Percentiles rank a stretch among this genome's conserved stretches.
Conservation (phyloP, 257 asterid species). For the Fraxinus anomala region DNA sequence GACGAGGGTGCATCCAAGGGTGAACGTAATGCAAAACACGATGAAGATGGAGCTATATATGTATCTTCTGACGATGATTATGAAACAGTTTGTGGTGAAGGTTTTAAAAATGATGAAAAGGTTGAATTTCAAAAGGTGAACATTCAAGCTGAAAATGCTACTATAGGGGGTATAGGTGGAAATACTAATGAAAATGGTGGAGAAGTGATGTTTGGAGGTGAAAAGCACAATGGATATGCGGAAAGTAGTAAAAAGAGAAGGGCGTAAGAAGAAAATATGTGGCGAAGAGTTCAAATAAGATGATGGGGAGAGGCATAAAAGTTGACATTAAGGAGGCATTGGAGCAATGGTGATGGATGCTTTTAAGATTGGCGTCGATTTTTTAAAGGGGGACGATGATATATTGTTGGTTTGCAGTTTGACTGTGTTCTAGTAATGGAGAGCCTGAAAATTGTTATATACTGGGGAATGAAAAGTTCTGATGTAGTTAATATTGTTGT, state of each 20-base stretch:
- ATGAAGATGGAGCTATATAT: conserved; percentile 11
- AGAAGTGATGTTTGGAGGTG: not conserved
- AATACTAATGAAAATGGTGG: not conserved
- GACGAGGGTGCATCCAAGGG: not conserved
- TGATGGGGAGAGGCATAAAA: conserved; percentile 56
- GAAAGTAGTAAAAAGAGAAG: conserved; percentile 19
- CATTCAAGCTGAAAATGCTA: conserved; percentile 12
- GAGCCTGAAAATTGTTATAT: not conserved
- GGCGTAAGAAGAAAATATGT: conserved; percentile 39
- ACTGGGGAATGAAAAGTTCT: not conserved
- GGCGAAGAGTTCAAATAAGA: conserved; percentile 39
- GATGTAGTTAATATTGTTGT: not conserved
- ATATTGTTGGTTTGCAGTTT: conserved; percentile 28
- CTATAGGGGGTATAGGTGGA: not conserved
- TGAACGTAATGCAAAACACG: not conserved
- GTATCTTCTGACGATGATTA: conserved; percentile 29
- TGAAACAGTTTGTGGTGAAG: conserved; percentile 3
- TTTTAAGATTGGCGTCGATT: conserved; percentile 29
- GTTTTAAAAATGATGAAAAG: not conserved
- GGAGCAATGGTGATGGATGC: conserved; percentile 10
- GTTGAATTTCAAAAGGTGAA: conserved; percentile 8
- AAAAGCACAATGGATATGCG: not conserved
- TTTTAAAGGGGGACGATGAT: conserved; percentile 39
- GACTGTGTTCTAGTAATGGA: conserved; percentile 25
- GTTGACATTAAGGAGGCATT: conserved; percentile 20